Percentiles rank a stretch among this genome's conserved stretches.
These are phyloP conservation scores for Candida nemodendra DNA, from an alignment of 805 yeast genomes.

Conservation along the genomic window DNA sequence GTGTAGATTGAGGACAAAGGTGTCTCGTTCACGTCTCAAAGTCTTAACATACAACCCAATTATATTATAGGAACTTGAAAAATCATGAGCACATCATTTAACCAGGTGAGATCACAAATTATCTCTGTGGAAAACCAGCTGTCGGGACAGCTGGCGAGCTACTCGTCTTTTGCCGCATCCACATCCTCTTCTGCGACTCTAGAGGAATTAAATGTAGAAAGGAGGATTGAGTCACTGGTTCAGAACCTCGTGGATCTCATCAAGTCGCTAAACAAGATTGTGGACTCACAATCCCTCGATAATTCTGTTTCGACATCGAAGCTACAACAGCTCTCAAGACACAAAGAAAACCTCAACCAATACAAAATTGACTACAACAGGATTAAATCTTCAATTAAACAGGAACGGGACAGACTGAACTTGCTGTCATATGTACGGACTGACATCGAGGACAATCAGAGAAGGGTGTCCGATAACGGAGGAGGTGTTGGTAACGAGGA, in stretches of 20 bases:
- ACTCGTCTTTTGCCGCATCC: slow-evolving; percentile 53
- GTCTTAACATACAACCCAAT: too few species aligned
- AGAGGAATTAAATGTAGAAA: slow-evolving; percentile 46
- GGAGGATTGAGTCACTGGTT: slow-evolving; percentile 51
- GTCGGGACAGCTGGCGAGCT: slow-evolving; percentile 48
- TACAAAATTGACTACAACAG: slow-evolving; percentile 63
- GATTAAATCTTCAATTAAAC: slow-evolving; percentile 42
- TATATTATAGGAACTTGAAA: too few species aligned
- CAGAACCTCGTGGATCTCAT: slow-evolving; percentile 52
- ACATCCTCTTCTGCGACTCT: slow-evolving; percentile 46
- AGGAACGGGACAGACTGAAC: slow-evolving; percentile 76
- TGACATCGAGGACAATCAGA: slow-evolving; percentile 71
- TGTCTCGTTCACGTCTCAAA: too few species aligned
- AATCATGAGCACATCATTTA: slow-evolving; percentile 46
- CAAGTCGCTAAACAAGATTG: slow-evolving; percentile 47
- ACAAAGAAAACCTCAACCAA: slow-evolving; percentile 70
- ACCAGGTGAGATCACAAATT: slow-evolving; percentile 66
- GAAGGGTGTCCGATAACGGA: slow-evolving; percentile 34
- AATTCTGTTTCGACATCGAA: slow-evolving; percentile 66
- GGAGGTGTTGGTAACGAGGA: slow-evolving; percentile 21
- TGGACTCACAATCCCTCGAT: slow-evolving; percentile 39
- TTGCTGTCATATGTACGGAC: slow-evolving; percentile 71
- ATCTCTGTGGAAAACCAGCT: slow-evolving; percentile 72
- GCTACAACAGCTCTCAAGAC: slow-evolving; percentile 78
- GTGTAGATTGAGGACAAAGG: too few species aligned